Base-by-base conservation (phyloP, 768 basidiomycete species). In the Tricholoma sp. region DNA sequence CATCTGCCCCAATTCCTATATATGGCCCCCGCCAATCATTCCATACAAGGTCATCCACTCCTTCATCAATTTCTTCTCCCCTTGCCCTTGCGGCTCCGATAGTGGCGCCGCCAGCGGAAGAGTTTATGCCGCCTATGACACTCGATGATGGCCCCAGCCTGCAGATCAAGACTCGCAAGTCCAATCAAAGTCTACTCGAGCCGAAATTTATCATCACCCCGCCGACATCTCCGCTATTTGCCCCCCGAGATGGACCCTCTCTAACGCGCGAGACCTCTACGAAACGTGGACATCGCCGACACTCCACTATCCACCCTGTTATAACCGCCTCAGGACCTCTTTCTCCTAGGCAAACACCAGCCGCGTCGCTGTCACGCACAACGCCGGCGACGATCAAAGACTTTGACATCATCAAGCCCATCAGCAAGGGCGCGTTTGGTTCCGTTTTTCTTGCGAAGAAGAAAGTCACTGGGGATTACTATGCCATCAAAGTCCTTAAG, bases 391-490 rank as follows among this genome's bases (percentile, higher is more conserved):
- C 95, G 5, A 98, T 98, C 74, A 98, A 94, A 71, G 97, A 99
- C 70, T 99, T 99, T 65, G 96, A 98, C 66, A 87, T 99, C 67
- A 96, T 99, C 78, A 99, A 99, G 71, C 97, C 97, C 3, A 99
- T 99, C 69, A 94, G 91, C 70, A 98, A 98, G 68, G 97, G 97
- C 53, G 97, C 97, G 1, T 98, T 99, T 68, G 97, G 97, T 13
- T 94, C 94, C 8, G 97, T 99, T 53, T 99, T 97, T 72, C 80
- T 99, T 52, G 92, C 97, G 42, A 98, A 96, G 79, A 99, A 99
- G 82, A 95, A 93, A 65, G 89, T 82, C 5, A 99, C 97, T 2
- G 97, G 97, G 52, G 97, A 98, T 72, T 98, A 98, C 72, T 99
- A 89, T 74, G 97, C 97, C 28, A 96, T 99, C 83, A 99, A 99